Conservation (phyloP, 352 stramenopile species). For the Phytophthora pisi region DNA sequence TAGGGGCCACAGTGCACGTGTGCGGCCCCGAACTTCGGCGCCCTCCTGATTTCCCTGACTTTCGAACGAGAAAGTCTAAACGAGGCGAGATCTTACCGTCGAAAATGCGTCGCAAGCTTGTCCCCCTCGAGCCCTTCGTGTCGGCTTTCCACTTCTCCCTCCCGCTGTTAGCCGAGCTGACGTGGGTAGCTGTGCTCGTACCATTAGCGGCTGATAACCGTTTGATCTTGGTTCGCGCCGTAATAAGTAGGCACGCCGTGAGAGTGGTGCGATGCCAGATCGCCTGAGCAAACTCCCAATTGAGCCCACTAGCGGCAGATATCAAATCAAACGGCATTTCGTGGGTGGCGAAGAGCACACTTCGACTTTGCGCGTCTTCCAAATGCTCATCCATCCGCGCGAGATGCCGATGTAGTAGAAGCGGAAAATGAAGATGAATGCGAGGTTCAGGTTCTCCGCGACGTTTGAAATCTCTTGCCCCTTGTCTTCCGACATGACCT, state of each 20-base stretch:
- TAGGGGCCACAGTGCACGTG: conserved; percentile 4
- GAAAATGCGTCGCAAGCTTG: conserved; percentile 24
- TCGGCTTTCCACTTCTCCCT: conserved; percentile 1
- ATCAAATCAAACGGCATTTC: conserved; percentile 46
- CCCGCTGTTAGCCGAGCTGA: conserved; percentile 9
- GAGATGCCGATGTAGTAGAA: conserved; percentile 46
- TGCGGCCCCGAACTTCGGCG: conserved; percentile 7
- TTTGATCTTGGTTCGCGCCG: conserved; percentile 28
- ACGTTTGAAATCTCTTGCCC: conserved; percentile 22
- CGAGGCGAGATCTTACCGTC: conserved; percentile 6
- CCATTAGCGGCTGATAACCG: conserved; percentile 1
- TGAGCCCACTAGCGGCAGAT: conserved; percentile 24
- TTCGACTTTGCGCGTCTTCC: conserved; percentile 31
- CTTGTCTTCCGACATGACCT: conserved; percentile 1
- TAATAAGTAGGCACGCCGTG: conserved; percentile 38
- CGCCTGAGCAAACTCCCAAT: conserved; percentile 48
- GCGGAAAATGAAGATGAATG: conserved; percentile 43
- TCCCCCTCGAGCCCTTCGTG: conserved; percentile 7
- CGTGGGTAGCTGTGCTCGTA: not conserved
- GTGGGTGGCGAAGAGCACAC: conserved; percentile 44
- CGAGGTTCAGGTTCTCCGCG: conserved; percentile 28
- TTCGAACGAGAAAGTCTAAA: conserved; percentile 4
- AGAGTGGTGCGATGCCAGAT: conserved; percentile 49
- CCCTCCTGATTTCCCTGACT: conserved; percentile 21
- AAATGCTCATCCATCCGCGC: conserved; percentile 29